Conservation (phyloP, 129 eudicot genomes). For the Helichrysum umbraculigerum region DNA sequence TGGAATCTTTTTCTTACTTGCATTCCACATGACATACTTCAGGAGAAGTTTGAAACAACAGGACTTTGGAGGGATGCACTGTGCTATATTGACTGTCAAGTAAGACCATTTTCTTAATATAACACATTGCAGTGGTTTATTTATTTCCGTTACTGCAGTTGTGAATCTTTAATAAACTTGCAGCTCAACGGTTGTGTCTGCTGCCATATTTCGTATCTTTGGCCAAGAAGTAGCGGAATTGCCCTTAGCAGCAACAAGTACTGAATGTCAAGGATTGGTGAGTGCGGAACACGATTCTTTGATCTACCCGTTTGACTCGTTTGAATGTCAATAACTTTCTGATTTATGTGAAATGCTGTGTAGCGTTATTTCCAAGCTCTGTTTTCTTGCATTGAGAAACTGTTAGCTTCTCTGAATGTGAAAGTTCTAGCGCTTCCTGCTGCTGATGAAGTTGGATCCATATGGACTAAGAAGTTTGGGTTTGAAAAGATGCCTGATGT, state of each 20-base stretch:
- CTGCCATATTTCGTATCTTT: constrained; percentile 83
- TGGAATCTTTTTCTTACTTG: constrained; percentile 3
- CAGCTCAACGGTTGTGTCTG: constrained; percentile 79
- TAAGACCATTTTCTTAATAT: constrained; percentile 33
- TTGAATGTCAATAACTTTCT: not conserved
- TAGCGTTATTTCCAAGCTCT: constrained; percentile 87
- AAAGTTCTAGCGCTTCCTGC: constrained; percentile 79
- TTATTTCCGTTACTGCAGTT: not conserved
- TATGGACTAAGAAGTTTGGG: constrained; percentile 84
- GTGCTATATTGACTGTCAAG: constrained; percentile 78
- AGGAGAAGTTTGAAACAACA: constrained; percentile 59
- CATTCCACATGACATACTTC: constrained; percentile 28
- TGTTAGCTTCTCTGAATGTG: constrained; percentile 63
- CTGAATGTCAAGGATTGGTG: constrained; percentile 77
- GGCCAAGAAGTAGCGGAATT: constrained; percentile 81
- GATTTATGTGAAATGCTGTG: constrained; percentile 18
- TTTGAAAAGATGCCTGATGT: constrained; percentile 51
- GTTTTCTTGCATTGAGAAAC: constrained; percentile 67
- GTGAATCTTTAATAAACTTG: constrained; percentile 23
- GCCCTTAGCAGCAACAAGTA: constrained; percentile 83
- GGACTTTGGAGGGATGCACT: constrained; percentile 86
- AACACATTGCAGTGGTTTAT: not conserved
- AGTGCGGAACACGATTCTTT: constrained; percentile 6
- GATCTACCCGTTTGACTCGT: too few relatives aligned
- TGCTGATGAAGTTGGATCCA: constrained; percentile 75